A percentile compares a stretch with the other conserved stretches of the same genome.
Evolutionary conservation across 352 stramenopile genomes (phyloP).

Genomic region (Phytophthora podocarpi): DNA sequence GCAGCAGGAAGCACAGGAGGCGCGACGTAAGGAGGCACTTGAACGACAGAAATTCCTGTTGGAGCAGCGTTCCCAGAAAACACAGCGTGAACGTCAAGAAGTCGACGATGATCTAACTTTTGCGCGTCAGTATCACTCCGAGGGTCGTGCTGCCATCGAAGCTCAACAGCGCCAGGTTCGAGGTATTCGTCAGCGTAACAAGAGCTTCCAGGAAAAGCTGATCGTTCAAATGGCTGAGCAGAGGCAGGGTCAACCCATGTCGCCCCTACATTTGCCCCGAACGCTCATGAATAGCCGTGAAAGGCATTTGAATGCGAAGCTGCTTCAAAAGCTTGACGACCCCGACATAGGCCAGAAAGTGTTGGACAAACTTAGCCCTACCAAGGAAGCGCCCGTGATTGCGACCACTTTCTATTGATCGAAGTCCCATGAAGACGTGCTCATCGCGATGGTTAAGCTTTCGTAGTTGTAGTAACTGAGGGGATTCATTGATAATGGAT

Average conservation of each 20-base stretch:
- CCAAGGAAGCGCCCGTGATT: conserved; percentile 51
- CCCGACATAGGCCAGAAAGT: conserved; percentile 59
- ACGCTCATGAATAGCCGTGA: conserved; percentile 73
- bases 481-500: too few relatives aligned
- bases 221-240: conserved; percentile 71
- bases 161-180: conserved; percentile 48
- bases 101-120: conserved; percentile 68
- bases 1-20: conserved; percentile 40
- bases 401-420: conserved; percentile 62
- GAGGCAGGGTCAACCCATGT: conserved; percentile 49
- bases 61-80: conserved; percentile 52
- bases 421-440: too few relatives aligned
- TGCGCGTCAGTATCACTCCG: conserved; percentile 51
- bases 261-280: conserved; percentile 57
- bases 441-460: too few relatives aligned
- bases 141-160: conserved; percentile 47
- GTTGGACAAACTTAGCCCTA: conserved; percentile 64
- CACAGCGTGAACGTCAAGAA: conserved; percentile 60
- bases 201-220: conserved; percentile 63
- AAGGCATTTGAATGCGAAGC: conserved; percentile 62
- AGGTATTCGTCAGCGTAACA: conserved; percentile 51
- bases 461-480: too few relatives aligned
- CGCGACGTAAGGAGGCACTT: conserved; percentile 48
- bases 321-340: conserved; percentile 74
- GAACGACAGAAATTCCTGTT: conserved; percentile 63